These are phyloP conservation scores for Penicillium olsonii DNA, from an alignment of 2,329 filamentous ascomycete genomes.

Conservation along the genomic window DNA sequence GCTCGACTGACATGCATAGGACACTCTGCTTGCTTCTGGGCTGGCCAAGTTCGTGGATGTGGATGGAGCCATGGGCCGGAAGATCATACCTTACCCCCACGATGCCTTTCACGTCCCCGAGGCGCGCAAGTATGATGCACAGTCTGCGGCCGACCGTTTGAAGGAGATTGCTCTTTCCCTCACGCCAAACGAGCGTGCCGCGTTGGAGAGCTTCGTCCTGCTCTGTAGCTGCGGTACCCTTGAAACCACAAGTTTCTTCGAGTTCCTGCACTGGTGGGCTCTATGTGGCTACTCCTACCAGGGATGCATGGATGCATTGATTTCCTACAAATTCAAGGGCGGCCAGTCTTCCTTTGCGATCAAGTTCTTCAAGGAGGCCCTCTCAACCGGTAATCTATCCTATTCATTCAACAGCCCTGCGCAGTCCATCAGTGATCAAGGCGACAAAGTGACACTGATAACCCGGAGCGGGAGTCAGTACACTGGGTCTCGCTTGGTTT, in stretches of 20 bases:
- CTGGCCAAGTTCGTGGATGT: conserved; percentile 51
- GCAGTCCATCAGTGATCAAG: conserved; percentile 32
- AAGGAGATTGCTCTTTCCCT: conserved; percentile 42
- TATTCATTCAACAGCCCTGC: conserved; percentile 48
- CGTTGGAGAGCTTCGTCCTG: conserved; percentile 45
- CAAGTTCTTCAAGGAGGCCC: conserved; percentile 49
- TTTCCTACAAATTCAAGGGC: conserved; percentile 46
- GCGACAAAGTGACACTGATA: conserved; percentile 34
- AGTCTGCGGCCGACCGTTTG: conserved; percentile 49
- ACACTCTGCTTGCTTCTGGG: conserved; percentile 34
- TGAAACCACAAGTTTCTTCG: conserved; percentile 48
- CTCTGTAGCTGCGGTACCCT: conserved; percentile 48
- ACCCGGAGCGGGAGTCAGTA: conserved; percentile 35
- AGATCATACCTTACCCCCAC: conserved; percentile 46
- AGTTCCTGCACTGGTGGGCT: conserved; percentile 54
- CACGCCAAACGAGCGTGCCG: conserved; percentile 43
- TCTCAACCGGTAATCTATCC: conserved; percentile 39
- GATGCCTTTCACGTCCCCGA: conserved; percentile 35
- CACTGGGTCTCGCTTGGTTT: conserved; percentile 38
- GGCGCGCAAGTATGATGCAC: conserved; percentile 39
- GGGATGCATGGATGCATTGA: conserved; percentile 42
- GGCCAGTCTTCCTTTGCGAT: conserved; percentile 52
- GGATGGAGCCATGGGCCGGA: conserved; percentile 44
- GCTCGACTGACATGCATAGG: conserved; percentile 21
- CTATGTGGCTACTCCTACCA: conserved; percentile 45